Percentiles rank a stretch among this genome's conserved stretches.
phyloP scores from a whole-genome alignment of 805 yeast species.

The Wickerhamiella siamensis region DNA sequence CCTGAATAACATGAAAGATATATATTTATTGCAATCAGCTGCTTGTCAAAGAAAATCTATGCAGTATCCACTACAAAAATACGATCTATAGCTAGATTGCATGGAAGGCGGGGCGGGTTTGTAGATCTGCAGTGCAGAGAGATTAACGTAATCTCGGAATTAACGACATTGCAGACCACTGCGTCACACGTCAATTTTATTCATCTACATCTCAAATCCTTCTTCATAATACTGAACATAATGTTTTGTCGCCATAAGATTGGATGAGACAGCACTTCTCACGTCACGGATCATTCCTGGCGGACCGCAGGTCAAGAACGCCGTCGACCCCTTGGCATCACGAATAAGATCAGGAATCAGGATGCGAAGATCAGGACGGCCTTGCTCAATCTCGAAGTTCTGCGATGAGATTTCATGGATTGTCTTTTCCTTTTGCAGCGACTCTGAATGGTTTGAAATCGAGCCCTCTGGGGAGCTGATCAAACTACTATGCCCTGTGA shows the following conservation, averaged over 20 bases:
- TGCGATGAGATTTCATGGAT: neutral
- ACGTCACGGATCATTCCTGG: constrained; percentile 11
- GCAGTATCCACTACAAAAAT: no score
- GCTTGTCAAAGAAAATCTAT: no score
- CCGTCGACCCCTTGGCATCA: constrained; percentile 7
- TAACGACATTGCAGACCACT: no score
- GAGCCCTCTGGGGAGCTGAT: neutral
- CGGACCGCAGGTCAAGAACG: constrained; percentile 13
- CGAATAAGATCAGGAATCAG: constrained; percentile 3
- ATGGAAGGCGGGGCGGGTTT: no score
- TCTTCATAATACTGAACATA: constrained; percentile 11
- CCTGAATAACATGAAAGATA: no score
- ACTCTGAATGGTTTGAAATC: neutral
- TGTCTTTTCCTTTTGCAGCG: neutral
- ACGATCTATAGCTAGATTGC: no score
- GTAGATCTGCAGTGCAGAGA: no score
- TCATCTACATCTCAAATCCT: constrained; percentile 8
- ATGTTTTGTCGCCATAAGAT: constrained; percentile 4
- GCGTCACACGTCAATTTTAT: no score
- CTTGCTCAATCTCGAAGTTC: neutral
- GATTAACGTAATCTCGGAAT: no score
- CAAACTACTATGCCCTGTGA: neutral
- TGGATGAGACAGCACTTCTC: constrained; percentile 7
- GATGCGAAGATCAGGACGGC: neutral
- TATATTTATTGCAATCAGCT: no score